Conservation (phyloP, 257 asterid species). For the Ajuga chamaepitys region DNA sequence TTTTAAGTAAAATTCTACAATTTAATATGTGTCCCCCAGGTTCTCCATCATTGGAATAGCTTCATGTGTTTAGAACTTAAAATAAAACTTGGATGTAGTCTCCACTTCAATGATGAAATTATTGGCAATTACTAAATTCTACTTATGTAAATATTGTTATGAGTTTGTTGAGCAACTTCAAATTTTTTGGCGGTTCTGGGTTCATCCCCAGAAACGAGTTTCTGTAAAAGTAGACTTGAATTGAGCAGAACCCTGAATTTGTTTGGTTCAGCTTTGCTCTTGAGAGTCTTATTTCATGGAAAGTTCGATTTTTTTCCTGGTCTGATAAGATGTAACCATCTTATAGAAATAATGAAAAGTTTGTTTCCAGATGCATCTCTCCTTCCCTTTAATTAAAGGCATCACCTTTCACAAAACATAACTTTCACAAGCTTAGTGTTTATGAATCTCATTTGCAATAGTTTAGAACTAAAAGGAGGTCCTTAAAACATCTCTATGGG, state of each 20-base stretch:
- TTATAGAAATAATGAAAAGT: background rate
- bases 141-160: no score
- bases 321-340: background rate
- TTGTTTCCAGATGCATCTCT: background rate
- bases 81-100: no score
- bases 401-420: background rate
- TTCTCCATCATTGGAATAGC: no score
- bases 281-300: background rate
- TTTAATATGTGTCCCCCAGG: no score
- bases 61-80: no score
- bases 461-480: background rate
- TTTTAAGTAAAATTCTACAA: no score
- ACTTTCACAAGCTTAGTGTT: background rate
- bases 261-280: conserved; percentile 1
- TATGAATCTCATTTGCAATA: background rate
- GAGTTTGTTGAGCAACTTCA: no score
- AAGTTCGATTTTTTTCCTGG: background rate
- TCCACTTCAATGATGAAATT: no score
- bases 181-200: background rate
- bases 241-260: background rate
- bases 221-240: no score
- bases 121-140: no score
- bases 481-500: background rate
- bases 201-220: background rate
- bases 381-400: background rate